These are phyloP conservation scores for Aegle marmelos DNA, from an alignment of 345 rosid genomes.

Conservation along the genomic window DNA sequence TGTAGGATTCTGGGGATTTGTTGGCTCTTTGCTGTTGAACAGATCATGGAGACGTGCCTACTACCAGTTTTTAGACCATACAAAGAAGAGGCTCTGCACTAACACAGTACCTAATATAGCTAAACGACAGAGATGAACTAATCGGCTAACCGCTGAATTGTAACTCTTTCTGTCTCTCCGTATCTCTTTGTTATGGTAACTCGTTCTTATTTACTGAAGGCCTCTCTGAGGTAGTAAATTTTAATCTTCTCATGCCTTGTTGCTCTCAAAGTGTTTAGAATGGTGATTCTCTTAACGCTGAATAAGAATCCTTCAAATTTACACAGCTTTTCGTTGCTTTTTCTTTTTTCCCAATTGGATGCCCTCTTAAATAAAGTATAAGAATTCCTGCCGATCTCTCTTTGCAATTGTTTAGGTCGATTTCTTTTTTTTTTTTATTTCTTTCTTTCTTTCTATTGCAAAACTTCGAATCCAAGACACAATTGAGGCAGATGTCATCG, in stretches of 20 bases:
- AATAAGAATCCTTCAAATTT: not conserved
- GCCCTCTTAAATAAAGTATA: too few relatives aligned
- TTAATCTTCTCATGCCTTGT: not conserved
- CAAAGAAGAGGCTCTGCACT: not conserved
- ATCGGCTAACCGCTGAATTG: not conserved
- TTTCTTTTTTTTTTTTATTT: too few relatives aligned
- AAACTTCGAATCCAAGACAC: not conserved
- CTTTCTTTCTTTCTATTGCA: not conserved
- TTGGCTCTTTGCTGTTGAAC: conserved; percentile 3
- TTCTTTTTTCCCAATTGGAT: not conserved
- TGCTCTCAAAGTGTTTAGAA: not conserved
- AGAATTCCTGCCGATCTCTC: too few relatives aligned
- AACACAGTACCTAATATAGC: not conserved
- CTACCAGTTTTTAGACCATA: not conserved
- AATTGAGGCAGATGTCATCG: not conserved
- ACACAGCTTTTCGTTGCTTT: not conserved
- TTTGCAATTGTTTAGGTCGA: too few relatives aligned
- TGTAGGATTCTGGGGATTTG: not conserved
- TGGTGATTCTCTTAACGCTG: not conserved
- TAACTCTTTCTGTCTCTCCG: not conserved
- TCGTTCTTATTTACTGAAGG: not conserved
- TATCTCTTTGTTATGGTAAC: not conserved
- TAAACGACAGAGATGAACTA: not conserved
- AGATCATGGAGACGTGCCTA: conserved; percentile 12
- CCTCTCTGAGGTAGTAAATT: not conserved